phyloP scores from a whole-genome alignment of 805 yeast species.

The Candida oleophila region DNA sequence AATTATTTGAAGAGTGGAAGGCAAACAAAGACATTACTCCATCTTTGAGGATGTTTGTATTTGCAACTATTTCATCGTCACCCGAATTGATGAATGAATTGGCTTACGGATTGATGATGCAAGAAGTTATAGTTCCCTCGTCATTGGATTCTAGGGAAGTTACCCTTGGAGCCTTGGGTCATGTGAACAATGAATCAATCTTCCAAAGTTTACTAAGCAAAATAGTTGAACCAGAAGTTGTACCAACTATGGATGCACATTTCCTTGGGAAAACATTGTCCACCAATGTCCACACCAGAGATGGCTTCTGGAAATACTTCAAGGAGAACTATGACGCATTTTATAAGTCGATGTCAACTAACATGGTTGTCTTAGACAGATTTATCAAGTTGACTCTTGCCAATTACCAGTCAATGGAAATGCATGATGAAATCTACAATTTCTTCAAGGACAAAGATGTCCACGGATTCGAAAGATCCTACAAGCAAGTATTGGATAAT shows the following conservation, averaged over 20 bases:
- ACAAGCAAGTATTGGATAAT: conserved; percentile 55
- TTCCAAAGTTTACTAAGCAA: conserved; percentile 39
- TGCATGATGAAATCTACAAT: conserved; percentile 27
- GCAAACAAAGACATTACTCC: conserved; percentile 36
- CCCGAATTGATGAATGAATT: conserved; percentile 24
- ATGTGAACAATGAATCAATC: conserved; percentile 33
- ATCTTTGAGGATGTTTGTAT: conserved; percentile 43
- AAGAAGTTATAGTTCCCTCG: conserved; percentile 50
- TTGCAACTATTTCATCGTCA: conserved; percentile 42
- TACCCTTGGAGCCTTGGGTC: conserved; percentile 56
- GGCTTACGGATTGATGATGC: conserved; percentile 38
- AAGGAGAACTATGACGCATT: conserved; percentile 46
- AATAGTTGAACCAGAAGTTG: conserved; percentile 40
- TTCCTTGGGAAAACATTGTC: conserved; percentile 48
- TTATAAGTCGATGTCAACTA: conserved; percentile 43
- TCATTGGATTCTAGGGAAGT: conserved; percentile 60
- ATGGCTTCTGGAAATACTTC: conserved; percentile 49
- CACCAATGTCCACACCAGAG: conserved; percentile 43
- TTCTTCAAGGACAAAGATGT: conserved; percentile 32
- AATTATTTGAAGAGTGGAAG: conserved; percentile 26
- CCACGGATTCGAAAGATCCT: conserved; percentile 54
- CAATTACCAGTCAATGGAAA: conserved; percentile 37
- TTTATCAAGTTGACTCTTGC: conserved; percentile 39
- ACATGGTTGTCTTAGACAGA: conserved; percentile 52
- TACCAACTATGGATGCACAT: conserved; percentile 61